Conservation (phyloP, 495 filamentous ascomycete species). For the Melanomma pulvis-pyrius region DNA sequence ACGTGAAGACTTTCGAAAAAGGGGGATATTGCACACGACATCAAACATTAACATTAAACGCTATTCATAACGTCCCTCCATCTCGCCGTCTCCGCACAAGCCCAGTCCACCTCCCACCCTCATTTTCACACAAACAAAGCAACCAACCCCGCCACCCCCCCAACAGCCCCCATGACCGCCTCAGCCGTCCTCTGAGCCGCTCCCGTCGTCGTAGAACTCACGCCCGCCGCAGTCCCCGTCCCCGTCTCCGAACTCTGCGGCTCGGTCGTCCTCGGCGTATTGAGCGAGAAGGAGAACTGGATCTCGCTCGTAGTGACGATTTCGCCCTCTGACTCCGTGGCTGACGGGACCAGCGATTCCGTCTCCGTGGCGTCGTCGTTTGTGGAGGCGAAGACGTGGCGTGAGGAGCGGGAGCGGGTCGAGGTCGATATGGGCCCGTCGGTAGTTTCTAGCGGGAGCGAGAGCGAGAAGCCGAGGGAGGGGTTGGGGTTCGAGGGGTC, state of each 20-base stretch:
- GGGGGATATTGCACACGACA: too few relatives aligned
- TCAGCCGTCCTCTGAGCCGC: neutral
- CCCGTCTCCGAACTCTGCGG: neutral
- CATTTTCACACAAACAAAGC: neutral
- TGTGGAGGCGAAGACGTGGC: neutral
- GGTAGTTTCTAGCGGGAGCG: neutral
- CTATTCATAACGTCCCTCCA: too few relatives aligned
- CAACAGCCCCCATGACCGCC: neutral
- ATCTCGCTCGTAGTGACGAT: too few relatives aligned
- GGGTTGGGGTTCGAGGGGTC: neutral
- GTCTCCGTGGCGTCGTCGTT: neutral
- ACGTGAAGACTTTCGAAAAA: too few relatives aligned
- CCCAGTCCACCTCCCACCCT: too few relatives aligned
- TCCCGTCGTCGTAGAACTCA: neutral
- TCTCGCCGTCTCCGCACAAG: too few relatives aligned
- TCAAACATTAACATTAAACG: too few relatives aligned
- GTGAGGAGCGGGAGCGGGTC: too few relatives aligned
- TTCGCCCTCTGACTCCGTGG: too few relatives aligned
- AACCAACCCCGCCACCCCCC: neutral
- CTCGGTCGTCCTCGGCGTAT: neutral
- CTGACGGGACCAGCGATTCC: too few relatives aligned
- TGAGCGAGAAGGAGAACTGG: neutral
- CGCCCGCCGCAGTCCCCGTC: neutral
- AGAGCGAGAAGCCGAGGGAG: neutral
- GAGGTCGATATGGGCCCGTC: neutral